Evolutionary conservation across 192 early-diverging fungal species (phyloP), one percentile per base, ranked within the genome.

Genomic region (Funneliformis mosseae): DNA sequence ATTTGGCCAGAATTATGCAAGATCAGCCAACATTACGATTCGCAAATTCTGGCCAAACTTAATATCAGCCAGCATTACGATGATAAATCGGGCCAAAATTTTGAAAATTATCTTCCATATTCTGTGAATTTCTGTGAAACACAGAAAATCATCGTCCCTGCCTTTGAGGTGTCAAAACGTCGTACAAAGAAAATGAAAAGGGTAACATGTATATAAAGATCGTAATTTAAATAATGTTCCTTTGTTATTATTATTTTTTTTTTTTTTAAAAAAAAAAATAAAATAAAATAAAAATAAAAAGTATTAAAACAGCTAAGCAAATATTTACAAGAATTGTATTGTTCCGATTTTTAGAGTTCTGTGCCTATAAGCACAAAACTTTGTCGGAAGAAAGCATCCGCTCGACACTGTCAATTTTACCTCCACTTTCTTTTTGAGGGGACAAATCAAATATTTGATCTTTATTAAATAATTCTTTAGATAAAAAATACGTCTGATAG

Each of bases 361-460:
- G 70, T 79, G 78, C 67, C 78, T 28, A 39, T 48, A 70, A 79
- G 41, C 10, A 27, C 70, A 67, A 48, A n/a, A 25, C 25, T 28
- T 33, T 59, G 27, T 41, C 60, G 27, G 42, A 77, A 43, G 76
- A 77, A 4, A 25, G 33, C 18, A 71, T 39, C 10, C 7, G 42
- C 43, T 33, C 27, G 16, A 10, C 14, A 8, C n/a, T 28, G 8
- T 48, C 48, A 11, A 70, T 14, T 38, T 50, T 70, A 60, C 48
- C 43, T 25, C 48, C 21, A 42, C 25, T 43, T 33, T 2, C 25
- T n/a, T 70, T 21, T 60, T 39, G 33, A 38, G 2, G n/a, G 11
- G 8, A 46, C 11, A 46, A 42, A 77, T 64, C 78, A 79, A 23
- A 79, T 79, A 55, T 28, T 79, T 28, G 78, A 79, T 61, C 60